Conservation (phyloP, 352 stramenopile genomes). For the Phytophthora chlamydospora region DNA sequence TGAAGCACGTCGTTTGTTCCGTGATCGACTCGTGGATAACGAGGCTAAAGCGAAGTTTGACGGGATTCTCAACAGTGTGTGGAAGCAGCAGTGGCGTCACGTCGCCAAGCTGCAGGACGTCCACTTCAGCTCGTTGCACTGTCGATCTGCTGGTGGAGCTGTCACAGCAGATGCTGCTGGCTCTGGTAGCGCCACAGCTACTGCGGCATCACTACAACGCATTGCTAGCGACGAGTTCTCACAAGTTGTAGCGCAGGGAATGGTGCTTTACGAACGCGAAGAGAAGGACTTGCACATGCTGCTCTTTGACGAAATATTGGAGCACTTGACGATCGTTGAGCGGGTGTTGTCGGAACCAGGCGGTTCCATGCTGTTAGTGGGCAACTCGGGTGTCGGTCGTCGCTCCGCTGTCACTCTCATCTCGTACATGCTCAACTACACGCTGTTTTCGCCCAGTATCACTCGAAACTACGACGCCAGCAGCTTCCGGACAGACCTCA, state of each 20-base stretch:
- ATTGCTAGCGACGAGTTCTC: conserved; percentile 87
- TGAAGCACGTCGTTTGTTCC: conserved; percentile 89
- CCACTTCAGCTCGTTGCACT: conserved; percentile 88
- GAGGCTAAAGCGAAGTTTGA: conserved; percentile 88
- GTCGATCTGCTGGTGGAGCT: conserved; percentile 35
- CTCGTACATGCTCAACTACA: conserved; percentile 92
- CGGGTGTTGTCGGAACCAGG: conserved; percentile 85
- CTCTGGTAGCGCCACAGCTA: neutral
- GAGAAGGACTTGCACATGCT: conserved; percentile 94
- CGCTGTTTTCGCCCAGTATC: conserved; percentile 79
- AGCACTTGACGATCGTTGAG: conserved; percentile 92
- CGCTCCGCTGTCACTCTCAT: conserved; percentile 85
- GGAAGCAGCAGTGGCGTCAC: conserved; percentile 90
- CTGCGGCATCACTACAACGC: conserved; percentile 49
- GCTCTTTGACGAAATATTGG: conserved; percentile 93
- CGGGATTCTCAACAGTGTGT: conserved; percentile 74
- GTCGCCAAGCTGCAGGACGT: conserved; percentile 74
- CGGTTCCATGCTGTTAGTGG: conserved; percentile 91
- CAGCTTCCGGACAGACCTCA: conserved; percentile 91
- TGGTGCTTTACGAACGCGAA: conserved; percentile 95
- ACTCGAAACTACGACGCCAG: conserved; percentile 75
- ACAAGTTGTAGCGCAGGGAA: conserved; percentile 84
- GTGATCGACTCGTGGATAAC: conserved; percentile 89
- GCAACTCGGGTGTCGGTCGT: conserved; percentile 87
- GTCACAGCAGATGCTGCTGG: conserved; percentile 24